Percentiles rank a stretch among this genome's conserved stretches.
Evolutionary conservation across 495 filamentous ascomycete species (phyloP).

Genomic region (Aspergillus mulundensis): DNA sequence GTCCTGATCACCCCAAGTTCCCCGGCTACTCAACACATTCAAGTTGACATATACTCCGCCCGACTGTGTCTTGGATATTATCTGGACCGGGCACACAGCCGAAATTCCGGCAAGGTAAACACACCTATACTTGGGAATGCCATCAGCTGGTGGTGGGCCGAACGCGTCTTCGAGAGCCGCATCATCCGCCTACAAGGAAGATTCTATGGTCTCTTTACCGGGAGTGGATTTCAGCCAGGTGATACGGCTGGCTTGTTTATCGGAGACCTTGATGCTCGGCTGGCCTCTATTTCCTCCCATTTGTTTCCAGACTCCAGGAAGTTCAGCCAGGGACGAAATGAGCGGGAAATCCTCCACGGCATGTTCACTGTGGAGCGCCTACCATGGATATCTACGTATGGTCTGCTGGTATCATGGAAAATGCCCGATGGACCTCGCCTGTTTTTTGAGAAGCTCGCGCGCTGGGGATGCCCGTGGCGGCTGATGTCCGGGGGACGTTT

Average conservation of each 20-base stretch:
- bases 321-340: not conserved
- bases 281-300: too few species aligned
- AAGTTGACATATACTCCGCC: slow-evolving; percentile 28
- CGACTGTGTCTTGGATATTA: too few species aligned
- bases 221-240: slow-evolving; percentile 13
- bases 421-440: slow-evolving; percentile 20
- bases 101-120: too few species aligned
- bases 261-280: not conserved
- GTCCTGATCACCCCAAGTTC: slow-evolving; percentile 15
- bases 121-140: too few species aligned
- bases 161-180: slow-evolving; percentile 17
- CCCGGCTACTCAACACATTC: slow-evolving; percentile 20
- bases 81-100: too few species aligned
- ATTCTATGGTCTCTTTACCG: slow-evolving; percentile 19
- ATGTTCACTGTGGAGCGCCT: slow-evolving; percentile 17
- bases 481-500: slow-evolving; percentile 32
- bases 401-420: slow-evolving; percentile 24
- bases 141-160: slow-evolving; percentile 29
- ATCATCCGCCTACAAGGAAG: slow-evolving; percentile 23
- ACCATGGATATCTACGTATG: slow-evolving; percentile 11
- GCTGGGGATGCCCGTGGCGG: slow-evolving; percentile 35
- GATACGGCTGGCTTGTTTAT: slow-evolving; percentile 17
- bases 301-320: not conserved
- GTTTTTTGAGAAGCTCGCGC: slow-evolving; percentile 30
- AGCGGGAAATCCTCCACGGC: slow-evolving; percentile 19